Evolutionary conservation across 306 rosid species (phyloP), one percentile per base, ranked within the genome.

Genomic region (Lathyrus sativus): DNA sequence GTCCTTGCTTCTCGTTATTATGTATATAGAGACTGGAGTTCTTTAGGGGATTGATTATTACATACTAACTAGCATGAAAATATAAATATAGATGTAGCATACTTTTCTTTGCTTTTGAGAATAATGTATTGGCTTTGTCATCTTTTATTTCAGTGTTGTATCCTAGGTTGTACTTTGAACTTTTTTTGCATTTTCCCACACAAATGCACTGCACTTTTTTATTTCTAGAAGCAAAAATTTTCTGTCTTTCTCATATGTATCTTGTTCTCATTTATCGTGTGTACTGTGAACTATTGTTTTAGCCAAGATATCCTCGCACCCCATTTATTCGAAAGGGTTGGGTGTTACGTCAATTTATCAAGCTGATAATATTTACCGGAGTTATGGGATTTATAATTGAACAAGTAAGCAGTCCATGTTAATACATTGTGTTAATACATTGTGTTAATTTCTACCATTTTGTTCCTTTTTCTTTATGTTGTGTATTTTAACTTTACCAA

Each of bases 321-420:
- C 76, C 90, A 46, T 71, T 33, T 62, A 76, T 95, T 78, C 87
- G 97, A 66, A 95, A 95, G 81, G 84, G 92, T 75, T 95, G 99
- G 99, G 74, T 95, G 76, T 71, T 79, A 70, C 96, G 97, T 35
- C 99, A 95, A 73, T 62, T 90, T 79, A 76, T 88, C 57, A 88
- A 88, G 87, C 82, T 95, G 84, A 84, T 95, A 74, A 84, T 90
- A 68, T 95, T 90, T 62, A 95, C 92, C 8, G 99, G 99, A 76
- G 82, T 95, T 55, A 95, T 95, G 99, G 99, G 99, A 50, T 95
- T 95, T 76, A 95, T 95, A 57, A 78, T 85, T 61, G 99, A 88
- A 80, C 99, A 95, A 80, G 99, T 93, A 85, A 80, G 91, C 73
- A 39, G 28, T 81, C 44, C 45, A 18, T 26, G 31, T 60, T 62